These are phyloP conservation scores for Omphalotus guepiniiformis DNA, from an alignment of 768 basidiomycete species.

Conservation along the genomic window DNA sequence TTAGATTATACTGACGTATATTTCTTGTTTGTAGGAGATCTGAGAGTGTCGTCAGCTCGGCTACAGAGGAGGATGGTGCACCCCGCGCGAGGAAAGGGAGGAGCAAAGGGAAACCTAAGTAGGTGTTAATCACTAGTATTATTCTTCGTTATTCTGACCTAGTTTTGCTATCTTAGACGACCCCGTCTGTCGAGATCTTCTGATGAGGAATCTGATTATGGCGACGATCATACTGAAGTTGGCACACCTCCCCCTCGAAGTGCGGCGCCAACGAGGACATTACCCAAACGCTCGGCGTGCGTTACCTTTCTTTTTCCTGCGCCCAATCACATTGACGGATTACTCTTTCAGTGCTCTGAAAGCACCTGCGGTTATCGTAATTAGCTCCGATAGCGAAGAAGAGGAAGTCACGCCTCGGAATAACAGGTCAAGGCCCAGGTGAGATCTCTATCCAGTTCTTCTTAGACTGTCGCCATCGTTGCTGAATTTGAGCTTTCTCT, in stretches of 20 bases:
- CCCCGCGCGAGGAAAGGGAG: slow-evolving; percentile 30
- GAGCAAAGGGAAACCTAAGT: slow-evolving; percentile 39
- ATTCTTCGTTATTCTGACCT: background rate
- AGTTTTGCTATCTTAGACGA: slow-evolving; percentile 32
- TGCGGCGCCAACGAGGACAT: slow-evolving; percentile 40
- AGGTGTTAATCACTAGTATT: slow-evolving; percentile 14
- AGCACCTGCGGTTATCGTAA: slow-evolving; percentile 31
- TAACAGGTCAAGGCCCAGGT: slow-evolving; percentile 13
- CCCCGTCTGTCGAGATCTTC: slow-evolving; percentile 52
- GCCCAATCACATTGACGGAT: background rate
- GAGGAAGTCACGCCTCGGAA: slow-evolving; percentile 18
- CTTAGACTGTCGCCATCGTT: slow-evolving; percentile 3
- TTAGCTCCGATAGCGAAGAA: slow-evolving; percentile 37
- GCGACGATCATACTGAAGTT: slow-evolving; percentile 22
- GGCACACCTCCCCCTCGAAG: slow-evolving; percentile 25
- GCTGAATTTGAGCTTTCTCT: too few relatives aligned
- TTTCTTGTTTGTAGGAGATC: slow-evolving; percentile 43
- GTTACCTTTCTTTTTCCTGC: slow-evolving; percentile 19
- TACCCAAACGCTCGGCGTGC: slow-evolving; percentile 61
- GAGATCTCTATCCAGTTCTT: too few relatives aligned
- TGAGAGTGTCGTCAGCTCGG: slow-evolving; percentile 48
- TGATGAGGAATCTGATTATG: slow-evolving; percentile 36
- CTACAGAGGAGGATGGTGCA: slow-evolving; percentile 35
- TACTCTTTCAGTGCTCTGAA: slow-evolving; percentile 31
- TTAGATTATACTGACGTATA: background rate